Evolutionary conservation across 75 land plant genomes (phyloP), one percentile per base, ranked within the genome.

Genomic region (Azolla pinnata): DNA sequence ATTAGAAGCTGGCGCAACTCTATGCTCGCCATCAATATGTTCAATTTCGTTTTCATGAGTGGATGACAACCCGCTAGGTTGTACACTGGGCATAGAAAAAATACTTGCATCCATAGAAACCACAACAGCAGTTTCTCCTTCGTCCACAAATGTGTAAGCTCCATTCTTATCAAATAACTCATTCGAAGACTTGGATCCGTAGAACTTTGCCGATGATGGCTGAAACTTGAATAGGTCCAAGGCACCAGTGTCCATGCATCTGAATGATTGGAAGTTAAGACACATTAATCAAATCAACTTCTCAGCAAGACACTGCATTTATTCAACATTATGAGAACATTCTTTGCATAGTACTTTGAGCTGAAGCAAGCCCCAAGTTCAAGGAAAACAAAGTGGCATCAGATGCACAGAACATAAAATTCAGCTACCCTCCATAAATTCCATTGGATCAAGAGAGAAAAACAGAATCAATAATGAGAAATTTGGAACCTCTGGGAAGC

Each of bases 71-170:
- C n/a, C n/a, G n/a, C n/a, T n/a, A n/a, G n/a, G n/a, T n/a, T n/a
- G n/a, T n/a, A n/a, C n/a, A n/a, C n/a, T n/a, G n/a, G n/a, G 17
- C 17, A 17, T 14, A 46, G 4, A 17, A 3, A 2, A 2, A 46
- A 46, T 32, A 58, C 60, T 68, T 31, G 60, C 82, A 76, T 78
- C 64, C 79, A 83, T 59, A 31, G 95, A 88, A 59, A 93, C 75
- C 20, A 93, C 85, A 53, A 93, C 57, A 56, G 98, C 96, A 44
- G 98, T 81, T 55, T 93, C 98, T 7, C 96, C 98, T 68, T 62
- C 74, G 69, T 90, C 98, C 62, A 83, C 90, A 54, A 89, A 68
- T 25, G 90, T 70, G 3, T 89, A 47, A 54, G 19, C 2, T 25
- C 25, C 58, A 26, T 47, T 52, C 29, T 19, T 42, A 24, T 47